Evolutionary conservation across 768 basidiomycete genomes (phyloP).

Genomic region (Coprinopsis cinerea): DNA sequence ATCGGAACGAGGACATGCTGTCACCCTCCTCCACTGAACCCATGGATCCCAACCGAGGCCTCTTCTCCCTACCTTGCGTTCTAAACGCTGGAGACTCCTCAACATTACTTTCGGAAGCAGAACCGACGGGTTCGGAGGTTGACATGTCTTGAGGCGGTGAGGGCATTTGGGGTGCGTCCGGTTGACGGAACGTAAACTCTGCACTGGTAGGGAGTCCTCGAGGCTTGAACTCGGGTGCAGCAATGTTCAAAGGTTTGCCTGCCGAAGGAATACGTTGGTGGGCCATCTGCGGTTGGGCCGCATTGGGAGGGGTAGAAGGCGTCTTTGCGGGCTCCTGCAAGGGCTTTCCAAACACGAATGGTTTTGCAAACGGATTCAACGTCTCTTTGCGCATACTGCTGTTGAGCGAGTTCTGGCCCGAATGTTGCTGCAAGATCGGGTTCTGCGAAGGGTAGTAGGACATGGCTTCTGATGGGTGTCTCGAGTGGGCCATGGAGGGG

Average conservation of each 20-base stretch:
- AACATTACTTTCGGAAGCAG: constrained; percentile 5
- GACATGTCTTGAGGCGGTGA: constrained; percentile 19
- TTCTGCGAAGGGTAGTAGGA: constrained; percentile 8
- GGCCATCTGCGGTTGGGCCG: constrained; percentile 23
- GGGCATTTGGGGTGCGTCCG: constrained; percentile 57
- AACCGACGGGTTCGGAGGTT: constrained; percentile 24
- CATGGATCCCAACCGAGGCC: constrained; percentile 54
- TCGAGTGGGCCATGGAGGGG: constrained; percentile 60
- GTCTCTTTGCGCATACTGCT: constrained; percentile 27
- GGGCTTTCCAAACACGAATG: constrained; percentile 68
- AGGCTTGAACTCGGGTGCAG: constrained; percentile 80
- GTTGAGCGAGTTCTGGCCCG: constrained; percentile 11
- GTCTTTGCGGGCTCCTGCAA: background rate
- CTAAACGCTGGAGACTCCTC: constrained; percentile 25
- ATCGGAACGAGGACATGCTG: constrained; percentile 71
- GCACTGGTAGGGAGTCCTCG: constrained; percentile 21
- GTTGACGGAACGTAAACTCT: constrained; percentile 66
- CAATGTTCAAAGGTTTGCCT: constrained; percentile 69
- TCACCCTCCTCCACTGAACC: constrained; percentile 39
- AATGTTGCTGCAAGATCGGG: constrained; percentile 3
- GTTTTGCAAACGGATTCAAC: constrained; percentile 78
- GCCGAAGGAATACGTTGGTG: constrained; percentile 44
- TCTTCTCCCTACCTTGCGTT: constrained; percentile 76
- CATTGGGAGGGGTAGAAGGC: constrained; percentile 25
- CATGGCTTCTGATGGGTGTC: constrained; percentile 37